phyloP scores from a whole-genome alignment of 2,329 filamentous ascomycete species.

The Didymella sp. region DNA sequence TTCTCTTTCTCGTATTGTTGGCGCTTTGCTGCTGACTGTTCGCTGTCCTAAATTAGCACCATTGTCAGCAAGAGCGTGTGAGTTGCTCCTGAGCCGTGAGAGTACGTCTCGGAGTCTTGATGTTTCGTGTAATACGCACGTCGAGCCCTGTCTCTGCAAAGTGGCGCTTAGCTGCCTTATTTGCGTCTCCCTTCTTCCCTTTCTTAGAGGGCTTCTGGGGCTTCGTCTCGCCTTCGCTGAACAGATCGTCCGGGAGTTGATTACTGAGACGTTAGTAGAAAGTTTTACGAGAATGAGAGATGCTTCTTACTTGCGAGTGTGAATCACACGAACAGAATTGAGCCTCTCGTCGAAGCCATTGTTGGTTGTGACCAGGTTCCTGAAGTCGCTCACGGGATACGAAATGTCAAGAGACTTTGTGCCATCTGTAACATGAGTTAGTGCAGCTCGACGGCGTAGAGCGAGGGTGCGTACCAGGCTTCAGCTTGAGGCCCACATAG shows the following conservation, averaged over 20 bases:
- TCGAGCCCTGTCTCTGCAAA: slow-evolving; percentile 55
- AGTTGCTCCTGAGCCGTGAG: slow-evolving; percentile 28
- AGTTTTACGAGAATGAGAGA: neutral
- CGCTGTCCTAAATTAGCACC: slow-evolving; percentile 49
- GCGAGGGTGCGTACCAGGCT: slow-evolving; percentile 65
- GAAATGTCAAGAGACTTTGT: slow-evolving; percentile 78
- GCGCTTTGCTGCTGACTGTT: slow-evolving; percentile 43
- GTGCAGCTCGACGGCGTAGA: neutral
- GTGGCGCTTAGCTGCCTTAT: slow-evolving; percentile 51
- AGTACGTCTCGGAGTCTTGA: slow-evolving; percentile 28
- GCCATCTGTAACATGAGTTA: slow-evolving; percentile 53
- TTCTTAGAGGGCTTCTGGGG: slow-evolving; percentile 55
- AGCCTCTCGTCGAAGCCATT: slow-evolving; percentile 76
- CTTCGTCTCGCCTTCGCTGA: slow-evolving; percentile 73
- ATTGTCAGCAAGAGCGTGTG: slow-evolving; percentile 42
- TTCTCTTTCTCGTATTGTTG: slow-evolving; percentile 39
- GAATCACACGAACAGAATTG: slow-evolving; percentile 80
- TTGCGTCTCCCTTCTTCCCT: slow-evolving; percentile 42
- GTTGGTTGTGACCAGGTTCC: slow-evolving; percentile 78
- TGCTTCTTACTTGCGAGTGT: slow-evolving; percentile 79
- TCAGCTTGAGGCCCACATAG: slow-evolving; percentile 87
- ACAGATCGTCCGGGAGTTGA: slow-evolving; percentile 88
- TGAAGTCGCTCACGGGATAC: slow-evolving; percentile 85
- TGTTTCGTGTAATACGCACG: slow-evolving; percentile 49
- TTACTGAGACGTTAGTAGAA: slow-evolving; percentile 63